Evolutionary conservation across 2,329 filamentous ascomycete species (phyloP), one percentile per base, ranked within the genome.

Genomic region (Fusarium sublunatum): DNA sequence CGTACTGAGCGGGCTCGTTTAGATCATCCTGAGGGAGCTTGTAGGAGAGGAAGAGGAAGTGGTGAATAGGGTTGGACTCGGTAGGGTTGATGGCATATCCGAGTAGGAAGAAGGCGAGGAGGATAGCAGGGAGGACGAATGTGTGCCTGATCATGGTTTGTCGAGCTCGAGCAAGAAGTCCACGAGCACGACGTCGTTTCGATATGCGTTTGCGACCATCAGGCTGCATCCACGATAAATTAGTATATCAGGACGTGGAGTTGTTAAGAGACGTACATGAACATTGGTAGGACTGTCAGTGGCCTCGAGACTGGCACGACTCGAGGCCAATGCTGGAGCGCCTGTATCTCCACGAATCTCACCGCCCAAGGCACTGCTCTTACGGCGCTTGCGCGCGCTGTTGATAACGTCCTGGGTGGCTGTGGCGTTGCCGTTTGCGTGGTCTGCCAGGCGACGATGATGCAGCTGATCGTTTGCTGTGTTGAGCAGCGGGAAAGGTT

Each of bases 21-120:
- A 76, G 73, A 35, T 79, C 75, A 28, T 68, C 60, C 38, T 71
- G 69, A 13, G 90, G 86, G 56, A 93, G 82, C 53, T 87, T 86
- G 80, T 98, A 98, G 46, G 93, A 95, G 59, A 97, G 88, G 83
- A 96, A 96, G 76, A 97, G 88, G 76, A 92, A 93, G 77, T 83
- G 84, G 78, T 91, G 84, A 64, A 96, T 76, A 11, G 91, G 91
- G 76, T 97, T 97, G 55, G 89, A 87, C 60, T 88, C 82, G 69
- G 85, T 87, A 6, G 93, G 94, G 74, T 93, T 90, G 72, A 91
- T 74, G 65, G 87, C 86, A 78, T 94, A 97, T 60, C 87, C 82
- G 45, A 82, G 77, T 58, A 91, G 78, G 72, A 93, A 82, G 72
- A 88, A 70, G 57, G 83, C 60, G 55, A 92, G 77, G 56, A 96